Evolutionary conservation across 805 yeast species (phyloP), one percentile per base, ranked within the genome.

Genomic region (Kockiozyma suomiensis): DNA sequence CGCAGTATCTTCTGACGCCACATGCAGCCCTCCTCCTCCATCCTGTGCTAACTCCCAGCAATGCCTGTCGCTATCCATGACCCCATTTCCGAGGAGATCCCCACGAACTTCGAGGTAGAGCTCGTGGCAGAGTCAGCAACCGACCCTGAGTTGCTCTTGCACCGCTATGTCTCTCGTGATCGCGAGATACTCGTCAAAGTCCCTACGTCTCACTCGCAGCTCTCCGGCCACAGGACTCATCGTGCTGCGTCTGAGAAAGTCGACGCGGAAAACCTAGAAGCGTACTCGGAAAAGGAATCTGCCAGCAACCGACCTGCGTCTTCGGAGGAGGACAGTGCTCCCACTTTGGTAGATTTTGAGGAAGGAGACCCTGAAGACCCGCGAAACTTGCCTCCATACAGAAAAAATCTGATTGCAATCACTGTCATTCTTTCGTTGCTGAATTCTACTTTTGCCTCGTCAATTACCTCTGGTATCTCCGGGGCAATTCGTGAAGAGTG

Each of bases 401-500:
- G 61, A 8, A 59, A 59, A 45, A 47, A 32, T 26, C 35, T 42
- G 19, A 47, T 62, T 21, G 30, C 45, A 1, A 23, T 30, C 49
- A n/a, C 45, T 13, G 13, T 50, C 28, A 54, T 58, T 43, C 19
- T 41, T 19, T 47, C 51, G 4, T 19, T 62, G 26, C 32, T 59
- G 8, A 60, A 56, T 25, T 41, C 64, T 6, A 62, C 66, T 7
- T 62, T 51, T 19, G 61, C 66, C 7, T 60, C 65, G 15, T 62
- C 66, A 7, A 53, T 56, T 23, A 40, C 65, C 17, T 56, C 65
- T n/a, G 66, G 66, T 21, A 17, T 49, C 40, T 19, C 46, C n/a
- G 19, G 30, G 12, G 65, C 58, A 15, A 69, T 85, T 28, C 76
- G 75, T 68, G 72, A 71, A 23, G 79, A 82, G 40, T 82, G 83